Evolutionary conservation across 2,329 filamentous ascomycete genomes (phyloP), one percentile per base, ranked within the genome.

Genomic region (Beauveria varroae): DNA sequence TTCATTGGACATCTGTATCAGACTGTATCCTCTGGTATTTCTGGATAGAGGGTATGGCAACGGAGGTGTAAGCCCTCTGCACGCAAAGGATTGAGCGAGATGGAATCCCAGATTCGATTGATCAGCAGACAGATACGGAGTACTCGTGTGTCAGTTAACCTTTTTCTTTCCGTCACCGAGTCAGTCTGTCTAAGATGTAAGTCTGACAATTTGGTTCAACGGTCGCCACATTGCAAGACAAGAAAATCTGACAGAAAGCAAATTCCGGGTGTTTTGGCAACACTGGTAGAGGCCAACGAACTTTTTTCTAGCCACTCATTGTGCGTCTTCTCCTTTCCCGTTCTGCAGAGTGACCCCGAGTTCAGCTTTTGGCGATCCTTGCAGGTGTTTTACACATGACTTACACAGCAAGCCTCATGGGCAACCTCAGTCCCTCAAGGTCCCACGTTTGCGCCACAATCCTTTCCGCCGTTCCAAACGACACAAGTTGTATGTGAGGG

Each of bases 361-460:
- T 50, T 50, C 56, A 58, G 56, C 56, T 58, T 12, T 12, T 46
- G 57, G 24, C 57, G 57, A 53, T 60, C 49, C 24, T 58, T 16
- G 22, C 30, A 37, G 44, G 41, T 43, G 22, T 47, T 47, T 30
- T 49, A 57, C 56, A 22, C 56, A 58, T 58, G 56, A 58, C 56
- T 58, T 58, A 58, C 56, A 58, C 56, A 22, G 30, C 34, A 50
- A 58, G 56, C 56, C 47, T 58, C 41, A 28, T n/a, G 43, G 44
- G 5, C 26, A 37, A 43, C 41, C 40, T 26, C 10, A 20, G 28
- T 24, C 34, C 1, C 12, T 22, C 22, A 55, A 26, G n/a, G 56
- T 49, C 16, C 52, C 52, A 18, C 34, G 24, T 58, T 57, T 41
- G 22, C 56, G 56, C 56, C 56, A 58, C 56, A 49, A 3, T 9